Percentiles rank a stretch among this genome's conserved stretches.
phyloP scores from a whole-genome alignment of 2,329 filamentous ascomycete species.

The Trichophyton verrucosum region DNA sequence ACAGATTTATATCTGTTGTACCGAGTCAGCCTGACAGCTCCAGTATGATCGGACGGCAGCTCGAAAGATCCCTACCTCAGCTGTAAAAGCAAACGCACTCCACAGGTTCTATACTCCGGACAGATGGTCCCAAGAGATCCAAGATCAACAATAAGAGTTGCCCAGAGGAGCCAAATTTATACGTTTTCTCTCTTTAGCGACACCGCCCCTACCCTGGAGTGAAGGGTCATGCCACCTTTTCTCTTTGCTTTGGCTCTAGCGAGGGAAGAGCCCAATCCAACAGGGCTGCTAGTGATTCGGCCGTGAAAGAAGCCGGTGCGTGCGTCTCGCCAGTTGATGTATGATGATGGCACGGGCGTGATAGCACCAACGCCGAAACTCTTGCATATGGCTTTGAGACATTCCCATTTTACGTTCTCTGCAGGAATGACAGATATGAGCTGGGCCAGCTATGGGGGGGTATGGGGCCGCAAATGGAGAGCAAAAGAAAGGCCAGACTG shows the following conservation, averaged over 20 bases:
- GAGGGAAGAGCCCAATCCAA: neutral
- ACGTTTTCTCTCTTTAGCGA: neutral
- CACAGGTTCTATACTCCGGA: neutral
- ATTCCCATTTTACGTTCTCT: neutral
- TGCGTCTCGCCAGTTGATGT: neutral
- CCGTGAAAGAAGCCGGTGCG: neutral
- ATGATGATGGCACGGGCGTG: neutral
- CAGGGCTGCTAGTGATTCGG: neutral
- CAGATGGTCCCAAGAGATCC: neutral
- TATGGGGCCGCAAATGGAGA: no score
- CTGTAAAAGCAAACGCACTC: neutral
- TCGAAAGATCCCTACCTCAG: neutral
- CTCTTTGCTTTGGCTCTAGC: neutral
- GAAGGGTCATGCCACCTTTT: neutral
- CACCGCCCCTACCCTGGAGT: neutral
- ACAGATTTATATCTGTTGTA: neutral
- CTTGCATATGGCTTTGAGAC: neutral
- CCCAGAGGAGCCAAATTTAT: conserved; percentile 1
- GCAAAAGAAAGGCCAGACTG: neutral
- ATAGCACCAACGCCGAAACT: neutral
- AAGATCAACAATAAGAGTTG: neutral
- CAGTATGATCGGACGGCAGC: neutral
- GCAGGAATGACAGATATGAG: neutral
- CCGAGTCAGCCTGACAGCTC: neutral
- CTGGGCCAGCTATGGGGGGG: neutral